Evolutionary conservation across 495 filamentous ascomycete genomes (phyloP).

Genomic region (Penicillium argentinense): DNA sequence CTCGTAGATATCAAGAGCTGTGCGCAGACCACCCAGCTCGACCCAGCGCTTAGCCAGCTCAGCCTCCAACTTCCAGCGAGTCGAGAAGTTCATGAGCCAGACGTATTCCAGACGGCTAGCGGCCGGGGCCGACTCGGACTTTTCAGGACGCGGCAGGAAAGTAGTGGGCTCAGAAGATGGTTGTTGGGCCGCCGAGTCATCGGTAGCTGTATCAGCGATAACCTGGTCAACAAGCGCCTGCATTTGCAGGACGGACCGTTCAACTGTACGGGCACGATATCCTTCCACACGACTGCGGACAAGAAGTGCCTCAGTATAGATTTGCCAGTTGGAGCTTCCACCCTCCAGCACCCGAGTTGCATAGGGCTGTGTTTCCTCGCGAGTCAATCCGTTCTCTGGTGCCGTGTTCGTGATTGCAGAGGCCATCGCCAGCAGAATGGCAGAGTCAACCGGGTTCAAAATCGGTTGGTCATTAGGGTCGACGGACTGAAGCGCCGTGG

Average conservation of each 20-base stretch:
- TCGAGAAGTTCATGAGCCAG: conserved; percentile 77
- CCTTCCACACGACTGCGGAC: conserved; percentile 88
- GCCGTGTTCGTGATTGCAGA: conserved; percentile 85
- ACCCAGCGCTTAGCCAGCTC: conserved; percentile 93
- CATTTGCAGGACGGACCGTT: conserved; percentile 87
- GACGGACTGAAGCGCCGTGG: conserved; percentile 57
- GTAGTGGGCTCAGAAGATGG: conserved; percentile 51
- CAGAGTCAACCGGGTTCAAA: conserved; percentile 77
- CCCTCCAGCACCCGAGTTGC: conserved; percentile 85
- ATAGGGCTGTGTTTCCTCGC: conserved; percentile 90
- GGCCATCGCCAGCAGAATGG: conserved; percentile 79
- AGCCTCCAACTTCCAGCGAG: conserved; percentile 89
- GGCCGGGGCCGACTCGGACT: conserved; percentile 73
- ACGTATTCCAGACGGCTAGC: conserved; percentile 77
- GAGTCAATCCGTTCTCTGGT: conserved; percentile 78
- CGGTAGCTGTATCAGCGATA: conserved; percentile 75
- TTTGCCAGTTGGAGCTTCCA: conserved; percentile 94
- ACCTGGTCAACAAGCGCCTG: conserved; percentile 97
- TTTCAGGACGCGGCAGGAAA: conserved; percentile 79
- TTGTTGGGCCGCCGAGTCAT: conserved; percentile 30
- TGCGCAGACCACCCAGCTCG: conserved; percentile 77
- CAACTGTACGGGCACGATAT: conserved; percentile 78
- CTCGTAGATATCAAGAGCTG: conserved; percentile 95
- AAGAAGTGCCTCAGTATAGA: conserved; percentile 90
- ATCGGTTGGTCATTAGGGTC: conserved; percentile 79